Evolutionary conservation across 352 stramenopile species (phyloP), one percentile per base, ranked within the genome.

Genomic region (Pythium inflatum): DNA sequence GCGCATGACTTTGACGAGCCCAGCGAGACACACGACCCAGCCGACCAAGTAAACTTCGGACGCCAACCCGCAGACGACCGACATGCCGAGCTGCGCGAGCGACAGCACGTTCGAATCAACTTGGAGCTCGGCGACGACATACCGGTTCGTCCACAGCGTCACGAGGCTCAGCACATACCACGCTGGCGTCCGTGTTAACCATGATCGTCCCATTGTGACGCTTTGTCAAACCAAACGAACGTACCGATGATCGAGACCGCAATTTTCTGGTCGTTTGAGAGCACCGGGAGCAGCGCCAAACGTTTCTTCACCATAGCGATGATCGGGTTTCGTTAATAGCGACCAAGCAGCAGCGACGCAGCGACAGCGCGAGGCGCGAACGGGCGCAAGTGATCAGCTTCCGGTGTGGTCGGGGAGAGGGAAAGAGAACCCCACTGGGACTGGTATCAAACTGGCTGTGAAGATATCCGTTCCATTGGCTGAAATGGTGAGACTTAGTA

Each of bases 141-240:
- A 95, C 60, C 86, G 85, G 62, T 95, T 95, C 14, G 85, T 93
- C 87, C 87, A 95, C 41, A 95, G 78, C 64, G 87, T 91, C 57
- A 89, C 66, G 33, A 93, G 82, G 61, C 87, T 95, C 34, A 92
- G 75, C 9, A 92, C 51, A 66, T 93, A 95, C 85, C 87, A 95
- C 38, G 72, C 87, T 93, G 34, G 20, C 16, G 16, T 51, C 43
- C 14, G 9, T 51, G 43, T 43, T 43, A 43, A 51, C 22, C 43
- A 51, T 51, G 13, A 43, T 43, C 16, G 36, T n/a, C n/a, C n/a
- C n/a, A n/a, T n/a, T n/a, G n/a, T n/a, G n/a, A n/a, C n/a, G n/a
- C n/a, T n/a, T n/a, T n/a, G n/a, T n/a, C n/a, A 16, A 43, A 43
- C 36, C 36, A 43, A n/a, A n/a, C n/a, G n/a, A 46, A 75, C 78